phyloP scores from a whole-genome alignment of 2,329 filamentous ascomycete species.

The Plectosphaerella plurivora region DNA sequence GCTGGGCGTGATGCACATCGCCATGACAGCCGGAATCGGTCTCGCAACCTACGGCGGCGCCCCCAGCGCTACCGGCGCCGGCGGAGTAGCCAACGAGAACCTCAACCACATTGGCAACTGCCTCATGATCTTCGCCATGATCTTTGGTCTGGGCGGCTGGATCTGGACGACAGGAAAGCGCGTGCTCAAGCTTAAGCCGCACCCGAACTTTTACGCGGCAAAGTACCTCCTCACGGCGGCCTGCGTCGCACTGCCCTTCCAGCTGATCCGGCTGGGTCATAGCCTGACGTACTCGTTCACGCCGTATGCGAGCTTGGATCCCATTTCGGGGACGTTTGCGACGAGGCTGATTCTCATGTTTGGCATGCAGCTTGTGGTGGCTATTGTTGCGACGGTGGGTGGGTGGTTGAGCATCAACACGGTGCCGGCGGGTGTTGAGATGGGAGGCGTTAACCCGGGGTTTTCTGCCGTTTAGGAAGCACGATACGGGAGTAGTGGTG shows the following conservation, averaged over 20 bases:
- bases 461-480: not conserved
- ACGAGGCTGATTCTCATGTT: conserved; percentile 16
- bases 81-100: conserved; percentile 11
- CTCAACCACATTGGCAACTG: conserved; percentile 15
- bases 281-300: conserved; percentile 17
- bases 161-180: conserved; percentile 14
- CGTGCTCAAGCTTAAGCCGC: conserved; percentile 5
- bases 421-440: not conserved
- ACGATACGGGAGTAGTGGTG: too few relatives aligned
- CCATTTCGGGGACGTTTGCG: conserved; percentile 15
- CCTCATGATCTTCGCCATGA: conserved; percentile 15
- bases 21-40: conserved; percentile 15
- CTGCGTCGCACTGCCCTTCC: conserved; percentile 14
- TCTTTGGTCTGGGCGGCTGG: conserved; percentile 13
- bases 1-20: conserved; percentile 16
- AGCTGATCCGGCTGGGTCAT: conserved; percentile 14
- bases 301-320: conserved; percentile 11
- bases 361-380: conserved; percentile 11
- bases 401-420: conserved; percentile 10
- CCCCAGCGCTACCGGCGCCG: conserved; percentile 2
- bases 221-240: conserved; percentile 12
- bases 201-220: conserved; percentile 9
- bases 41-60: conserved; percentile 14
- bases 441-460: not conserved
- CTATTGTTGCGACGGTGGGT: conserved; percentile 4